Evolutionary conservation across 2,329 filamentous ascomycete genomes (phyloP).

Genomic region (Aspergillus vadensis): DNA sequence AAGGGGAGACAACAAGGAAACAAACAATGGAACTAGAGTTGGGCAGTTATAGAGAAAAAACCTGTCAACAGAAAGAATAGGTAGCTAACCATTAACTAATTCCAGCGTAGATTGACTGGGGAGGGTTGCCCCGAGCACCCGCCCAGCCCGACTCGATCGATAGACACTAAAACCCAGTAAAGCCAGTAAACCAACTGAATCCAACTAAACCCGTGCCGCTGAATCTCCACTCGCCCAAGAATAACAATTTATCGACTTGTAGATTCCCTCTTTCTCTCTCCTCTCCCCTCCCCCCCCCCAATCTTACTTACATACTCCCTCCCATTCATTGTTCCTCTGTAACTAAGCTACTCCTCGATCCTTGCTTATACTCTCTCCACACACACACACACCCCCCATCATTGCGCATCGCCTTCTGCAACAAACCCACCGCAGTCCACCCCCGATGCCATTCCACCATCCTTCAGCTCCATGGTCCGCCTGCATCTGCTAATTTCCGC

Average conservation of each 20-base stretch:
- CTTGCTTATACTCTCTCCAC: not conserved
- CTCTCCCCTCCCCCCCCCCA: not conserved
- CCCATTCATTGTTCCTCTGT: not conserved
- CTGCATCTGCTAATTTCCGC: constrained; percentile 20
- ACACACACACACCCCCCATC: not conserved
- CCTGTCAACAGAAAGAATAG: no score
- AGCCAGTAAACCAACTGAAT: no score
- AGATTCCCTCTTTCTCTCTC: not conserved
- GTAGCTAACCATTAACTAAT: no score
- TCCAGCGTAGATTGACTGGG: not conserved
- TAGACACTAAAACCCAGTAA: not conserved
- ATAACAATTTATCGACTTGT: constrained; percentile 9
- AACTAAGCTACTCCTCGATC: not conserved
- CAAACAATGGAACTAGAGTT: not conserved
- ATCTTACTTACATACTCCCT: not conserved
- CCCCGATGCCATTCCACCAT: constrained; percentile 13
- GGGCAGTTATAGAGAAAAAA: no score
- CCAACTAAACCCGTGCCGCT: not conserved
- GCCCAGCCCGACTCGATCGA: constrained; percentile 15
- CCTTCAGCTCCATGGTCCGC: constrained; percentile 21
- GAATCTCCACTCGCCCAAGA: constrained; percentile 16
- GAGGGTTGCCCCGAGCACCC: constrained; percentile 28
- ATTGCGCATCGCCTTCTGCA: not conserved
- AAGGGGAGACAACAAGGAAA: not conserved
- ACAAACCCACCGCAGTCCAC: not conserved